These are phyloP conservation scores for Fusarium longipes DNA, from an alignment of 2,329 filamentous ascomycete species.

Conservation along the genomic window DNA sequence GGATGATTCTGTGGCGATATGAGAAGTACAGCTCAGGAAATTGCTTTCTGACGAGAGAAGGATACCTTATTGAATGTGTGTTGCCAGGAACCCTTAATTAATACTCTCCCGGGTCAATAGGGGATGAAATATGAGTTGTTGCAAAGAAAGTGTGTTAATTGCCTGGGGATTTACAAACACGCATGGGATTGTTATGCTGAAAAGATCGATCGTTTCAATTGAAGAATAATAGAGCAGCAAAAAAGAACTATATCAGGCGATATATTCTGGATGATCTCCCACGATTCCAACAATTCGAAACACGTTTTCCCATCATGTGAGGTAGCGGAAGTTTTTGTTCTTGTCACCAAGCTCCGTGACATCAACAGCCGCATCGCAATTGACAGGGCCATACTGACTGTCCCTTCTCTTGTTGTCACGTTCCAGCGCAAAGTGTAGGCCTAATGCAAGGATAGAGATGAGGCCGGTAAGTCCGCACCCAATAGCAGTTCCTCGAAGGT, in stretches of 20 bases:
- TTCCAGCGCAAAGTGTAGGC: slow-evolving; percentile 10
- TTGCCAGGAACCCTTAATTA: too few species aligned
- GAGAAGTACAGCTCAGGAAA: not conserved
- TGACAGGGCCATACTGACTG: slow-evolving; percentile 13
- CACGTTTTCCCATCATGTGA: not conserved
- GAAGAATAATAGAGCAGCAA: rapidly evolving
- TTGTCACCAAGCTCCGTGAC: slow-evolving; percentile 23
- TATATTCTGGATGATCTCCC: rapidly evolving
- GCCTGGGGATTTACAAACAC: too few species aligned
- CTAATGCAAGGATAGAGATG: slow-evolving; percentile 13
- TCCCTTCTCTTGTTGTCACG: slow-evolving; percentile 16
- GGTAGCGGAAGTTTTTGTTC: slow-evolving; percentile 22
- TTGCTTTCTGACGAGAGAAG: not conserved
- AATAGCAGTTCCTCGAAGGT: slow-evolving; percentile 10
- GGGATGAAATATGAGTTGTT: too few species aligned
- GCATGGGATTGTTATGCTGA: not conserved
- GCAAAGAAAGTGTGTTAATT: too few species aligned
- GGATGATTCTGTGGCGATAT: not conserved
- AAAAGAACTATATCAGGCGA: too few species aligned
- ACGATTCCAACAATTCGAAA: not conserved
- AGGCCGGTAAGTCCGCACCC: slow-evolving; percentile 16
- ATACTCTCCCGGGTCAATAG: too few species aligned
- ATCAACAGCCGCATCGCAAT: slow-evolving; percentile 12
- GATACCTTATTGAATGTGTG: not conserved
- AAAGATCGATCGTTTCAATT: not conserved